Evolutionary conservation across 768 basidiomycete genomes (phyloP), one percentile per base, ranked within the genome.

Genomic region (Lactifluus pinguis): DNA sequence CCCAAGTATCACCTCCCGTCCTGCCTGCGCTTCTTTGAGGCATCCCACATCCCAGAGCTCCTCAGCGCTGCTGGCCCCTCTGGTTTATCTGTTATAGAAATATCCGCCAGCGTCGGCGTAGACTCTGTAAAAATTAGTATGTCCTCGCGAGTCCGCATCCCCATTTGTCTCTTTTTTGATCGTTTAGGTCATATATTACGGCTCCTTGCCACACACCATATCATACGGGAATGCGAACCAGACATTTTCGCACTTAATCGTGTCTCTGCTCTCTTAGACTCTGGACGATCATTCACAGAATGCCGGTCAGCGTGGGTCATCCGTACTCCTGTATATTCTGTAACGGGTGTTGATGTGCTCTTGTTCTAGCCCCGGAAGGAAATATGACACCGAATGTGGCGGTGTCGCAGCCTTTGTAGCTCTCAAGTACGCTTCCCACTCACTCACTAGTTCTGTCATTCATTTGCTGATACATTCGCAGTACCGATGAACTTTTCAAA

Each of bases 401-500:
- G 87, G 85, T 2, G 79, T 83, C 8, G 77, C 87, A 8, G 89
- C 88, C 0, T 84, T 89, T 65, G 78, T 88, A 11, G 87, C 84
- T 10, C 68, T 88, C 49, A 83, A 79, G 88, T 88, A 56, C 44
- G 83, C 73, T 21, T 44, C 17, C 8, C 4, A 38, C 25, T 52
- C 15, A 32, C 36, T 36, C 2, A 21, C 21, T 45, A 3, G 15
- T 48, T 5, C 34, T 48, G 30, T 50, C 30, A 32, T 39, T 10
- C 7, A 29, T 48, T 52, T 19, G n/a, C 53, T 9, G 52, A 49
- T 17, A 32, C 34, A 7, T 21, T 36, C 34, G 11, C 61, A 90
- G 88, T 64, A 79, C 85, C 6, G 88, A 91, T 67, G 89, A 91
- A 68, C 79, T 89, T 44, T 81, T 83, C 74, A 90, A 90, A 71